phyloP scores from a whole-genome alignment of 2,329 filamentous ascomycete genomes.

The Pseudomassariella vexata region DNA sequence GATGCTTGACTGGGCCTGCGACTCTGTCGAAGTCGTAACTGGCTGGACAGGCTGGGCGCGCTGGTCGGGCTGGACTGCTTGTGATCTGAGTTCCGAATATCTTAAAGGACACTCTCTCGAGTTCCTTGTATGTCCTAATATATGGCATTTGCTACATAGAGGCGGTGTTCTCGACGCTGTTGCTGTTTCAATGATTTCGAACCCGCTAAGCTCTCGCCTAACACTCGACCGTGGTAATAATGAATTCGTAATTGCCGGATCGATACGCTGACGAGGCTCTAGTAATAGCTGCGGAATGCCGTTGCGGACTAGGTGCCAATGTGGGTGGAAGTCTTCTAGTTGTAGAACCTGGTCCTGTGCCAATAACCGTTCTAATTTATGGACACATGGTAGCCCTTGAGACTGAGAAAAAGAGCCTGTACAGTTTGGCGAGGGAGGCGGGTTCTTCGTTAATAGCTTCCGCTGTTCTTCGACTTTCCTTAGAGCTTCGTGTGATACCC shows the following conservation, averaged over 20 bases:
- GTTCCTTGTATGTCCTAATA: constrained; percentile 6
- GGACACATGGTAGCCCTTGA: constrained; percentile 7
- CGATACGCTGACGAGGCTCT: constrained; percentile 8
- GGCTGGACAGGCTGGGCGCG: too few species aligned
- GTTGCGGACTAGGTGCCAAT: constrained; percentile 10
- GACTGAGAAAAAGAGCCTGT: too few species aligned
- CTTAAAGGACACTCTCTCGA: constrained; percentile 10
- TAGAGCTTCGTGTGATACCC: constrained; percentile 13
- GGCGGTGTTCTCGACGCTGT: constrained; percentile 3
- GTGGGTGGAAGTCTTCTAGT: constrained; percentile 10
- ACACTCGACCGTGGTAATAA: constrained; percentile 9
- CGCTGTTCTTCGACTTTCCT: constrained; percentile 12
- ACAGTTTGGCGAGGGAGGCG: too few species aligned
- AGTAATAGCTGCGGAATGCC: constrained; percentile 7
- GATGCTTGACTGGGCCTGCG: too few species aligned
- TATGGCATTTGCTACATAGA: constrained; percentile 11
- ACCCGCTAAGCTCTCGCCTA: constrained; percentile 8
- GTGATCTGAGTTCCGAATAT: too few species aligned
- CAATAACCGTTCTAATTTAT: constrained; percentile 7
- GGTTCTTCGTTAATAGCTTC: constrained; percentile 6
- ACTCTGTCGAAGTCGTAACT: too few species aligned
- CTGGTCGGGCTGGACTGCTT: too few species aligned
- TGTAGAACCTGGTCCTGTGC: constrained; percentile 7
- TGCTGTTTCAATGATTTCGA: constrained; percentile 10
- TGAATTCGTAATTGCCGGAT: constrained; percentile 5